Base-by-base conservation (phyloP, 192 early-diverging fungal genomes). In the Rhizoclosmatium globosum region DNA sequence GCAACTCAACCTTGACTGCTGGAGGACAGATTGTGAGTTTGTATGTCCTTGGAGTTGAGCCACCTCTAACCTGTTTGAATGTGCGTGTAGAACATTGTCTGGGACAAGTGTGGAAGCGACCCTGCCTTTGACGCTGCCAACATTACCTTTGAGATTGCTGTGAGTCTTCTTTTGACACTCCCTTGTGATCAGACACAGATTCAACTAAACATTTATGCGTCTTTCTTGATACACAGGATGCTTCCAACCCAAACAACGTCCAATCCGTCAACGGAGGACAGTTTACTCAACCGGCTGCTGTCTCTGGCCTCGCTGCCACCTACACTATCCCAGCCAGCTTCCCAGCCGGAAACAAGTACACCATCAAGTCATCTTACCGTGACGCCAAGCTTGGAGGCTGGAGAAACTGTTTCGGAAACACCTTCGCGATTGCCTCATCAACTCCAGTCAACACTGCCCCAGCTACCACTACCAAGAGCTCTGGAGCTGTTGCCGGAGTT, bases 171-270 rank as follows among this genome's bases (percentile, higher is more conserved):
- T 64, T 41, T 4, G 39, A 4, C 62, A 64, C 4, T 11, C 4
- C 7, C 3, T 21, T 46, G 13, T 47, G 15, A 17, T 69, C 42
- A 69, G 13, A 43, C 42, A 46, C 19, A 7, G 1, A 19, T 46
- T 15, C 17, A 13, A 38, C 11, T 31, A 21, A 11, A 13, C 62
- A 64, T 64, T 64, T 2, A 9, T 11, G 62, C 13, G 11, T 38
- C 15, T 4, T 4, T 15, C 48, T 50, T 50, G 31, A 11, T 64
- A 38, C 17, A 38, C 39, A 72, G 70, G 73, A 74, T 46, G 73
- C 73, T 46, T 58, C 73, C 17, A 64, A 62, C 59, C 60, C 73
- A 21, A 74, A 60, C 43, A 62, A 74, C 73, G 73, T 46, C 7
- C 39, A 38, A 68, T 39, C 17, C 47, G 13, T 72, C n/a, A 17